Percentiles rank a stretch among this genome's conserved stretches.
Evolutionary conservation across 1,139 yeast species (phyloP).

Genomic region (Saccharomyces hybrid): DNA sequence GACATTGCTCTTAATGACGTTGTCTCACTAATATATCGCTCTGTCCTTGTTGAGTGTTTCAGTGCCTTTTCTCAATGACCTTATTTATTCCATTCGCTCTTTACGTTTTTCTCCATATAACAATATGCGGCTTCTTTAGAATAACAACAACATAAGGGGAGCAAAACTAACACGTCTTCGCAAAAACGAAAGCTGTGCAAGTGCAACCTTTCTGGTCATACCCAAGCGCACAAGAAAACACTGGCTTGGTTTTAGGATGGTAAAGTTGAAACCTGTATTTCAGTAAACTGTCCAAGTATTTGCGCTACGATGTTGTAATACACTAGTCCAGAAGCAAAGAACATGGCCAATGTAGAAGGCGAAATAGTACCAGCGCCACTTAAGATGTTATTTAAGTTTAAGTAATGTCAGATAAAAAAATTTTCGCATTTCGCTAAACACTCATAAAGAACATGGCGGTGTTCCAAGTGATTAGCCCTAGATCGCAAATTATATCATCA

Average conservation of each 20-base stretch:
- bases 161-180: too few species aligned
- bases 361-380: neutral
- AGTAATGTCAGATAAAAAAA: constrained; percentile 22
- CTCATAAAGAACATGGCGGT: constrained; percentile 42
- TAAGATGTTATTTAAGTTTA: neutral
- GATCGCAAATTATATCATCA: constrained; percentile 67
- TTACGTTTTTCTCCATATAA: neutral
- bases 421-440: constrained; percentile 37
- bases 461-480: constrained; percentile 39
- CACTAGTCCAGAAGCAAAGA: too few species aligned
- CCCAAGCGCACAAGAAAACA: too few species aligned
- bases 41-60: neutral
- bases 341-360: neutral
- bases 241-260: too few species aligned
- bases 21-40: neutral
- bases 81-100: neutral
- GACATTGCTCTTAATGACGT: constrained; percentile 32
- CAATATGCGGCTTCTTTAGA: neutral
- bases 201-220: neutral
- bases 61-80: neutral
- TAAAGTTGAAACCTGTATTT: too few species aligned
- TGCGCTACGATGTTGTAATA: too few species aligned
- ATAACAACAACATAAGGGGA: neutral
- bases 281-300: too few species aligned
- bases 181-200: too few species aligned